Base-by-base conservation (phyloP, 169 alveolate genomes). In the Babesia sp. region DNA sequence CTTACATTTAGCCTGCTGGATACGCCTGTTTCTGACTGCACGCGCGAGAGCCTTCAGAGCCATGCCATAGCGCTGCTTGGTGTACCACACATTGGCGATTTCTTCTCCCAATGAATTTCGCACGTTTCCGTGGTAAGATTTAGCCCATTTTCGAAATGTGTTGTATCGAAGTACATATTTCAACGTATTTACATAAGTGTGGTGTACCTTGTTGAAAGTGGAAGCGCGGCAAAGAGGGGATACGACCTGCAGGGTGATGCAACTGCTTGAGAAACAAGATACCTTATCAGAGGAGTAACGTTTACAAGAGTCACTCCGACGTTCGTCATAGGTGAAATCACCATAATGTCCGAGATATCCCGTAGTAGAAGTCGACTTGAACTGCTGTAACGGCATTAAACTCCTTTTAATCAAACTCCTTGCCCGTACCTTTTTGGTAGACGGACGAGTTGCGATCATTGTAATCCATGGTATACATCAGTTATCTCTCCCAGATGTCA, bases 101-200 rank as follows among this genome's bases (percentile, higher is more conserved):
- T 64, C 74, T 24, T 45, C 24, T 12, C 42, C 61, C 33, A 64
- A 33, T 18, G 74, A 33, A 8, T 64, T 24, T 33, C 54, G 11
- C 18, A 64, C 74, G 50, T 48, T 64, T 12, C 74, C 63, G 22
- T 64, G 74, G 61, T 64, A 64, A 16, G 74, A 64, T n/a, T 48
- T 44, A 20, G 74, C 74, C 74, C 74, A 64, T n/a, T 45, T 46
- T 24, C 42, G 5, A 34, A 64, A 48, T 37, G 74, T 12, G n/a
- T 64, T 31, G 39, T 37, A 56, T 36, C 61, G 4, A 28, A 22
- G 5, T 31, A 64, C 48, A 48, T 50, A 26, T 42, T 64, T 50
- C 34, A 64, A 4, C 1, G 50, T 56, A 4, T 24, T 3, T 12
- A 34, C 41, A 3, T 48, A 53, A 12, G 69, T 58, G 6, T 9